Evolutionary conservation across 208 protist species (phyloP), one percentile per base, ranked within the genome.

Genomic region (Eutreptiella sp.): DNA sequence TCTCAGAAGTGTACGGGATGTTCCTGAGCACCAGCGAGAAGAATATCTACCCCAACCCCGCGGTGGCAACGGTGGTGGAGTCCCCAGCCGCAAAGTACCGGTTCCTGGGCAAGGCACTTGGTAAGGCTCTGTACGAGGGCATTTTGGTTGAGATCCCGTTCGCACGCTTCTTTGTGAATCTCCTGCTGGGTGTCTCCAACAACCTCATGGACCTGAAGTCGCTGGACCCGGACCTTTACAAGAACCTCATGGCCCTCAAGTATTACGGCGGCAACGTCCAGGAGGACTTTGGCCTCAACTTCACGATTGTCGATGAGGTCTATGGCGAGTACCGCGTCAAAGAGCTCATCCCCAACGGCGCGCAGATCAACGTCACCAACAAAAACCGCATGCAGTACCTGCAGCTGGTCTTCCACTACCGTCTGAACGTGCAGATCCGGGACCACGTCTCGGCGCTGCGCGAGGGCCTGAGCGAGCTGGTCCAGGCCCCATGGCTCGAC

Each of bases 301-400:
- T 93, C 65, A 84, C 78, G 11, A 81, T 80, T 68, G 72, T 80
- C 4, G 79, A 84, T 58, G 61, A 72, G 4, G 47, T 89, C 16
- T 41, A 21, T 41, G 87, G 83, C 4, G 62, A 77, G 4, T 77
- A 77, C 32, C 45, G 64, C 14, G 83, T 88, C 35, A 70, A 86
- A 35, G 84, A 91, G 57, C 76, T 94, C 28, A 70, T 91, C 35
- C 71, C 46, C 16, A 77, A 68, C 53, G 90, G 90, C 1, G 60
- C 70, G 4, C 54, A 89, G 61, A 79, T 91, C 54, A 42, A 72
- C 26, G 89, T 96, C 35, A 93, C 79, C 0, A 54, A 66, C 27
- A 70, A 69, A 38, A 95, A 94, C 69, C 84, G 77, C 39, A 62
- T 87, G n/a, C 76, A 85, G 58, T 96, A 94, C 65, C 84, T 96